These are phyloP conservation scores for Gossypium gossypioides DNA, from an alignment of 441 rosid genomes.

Conservation along the genomic window DNA sequence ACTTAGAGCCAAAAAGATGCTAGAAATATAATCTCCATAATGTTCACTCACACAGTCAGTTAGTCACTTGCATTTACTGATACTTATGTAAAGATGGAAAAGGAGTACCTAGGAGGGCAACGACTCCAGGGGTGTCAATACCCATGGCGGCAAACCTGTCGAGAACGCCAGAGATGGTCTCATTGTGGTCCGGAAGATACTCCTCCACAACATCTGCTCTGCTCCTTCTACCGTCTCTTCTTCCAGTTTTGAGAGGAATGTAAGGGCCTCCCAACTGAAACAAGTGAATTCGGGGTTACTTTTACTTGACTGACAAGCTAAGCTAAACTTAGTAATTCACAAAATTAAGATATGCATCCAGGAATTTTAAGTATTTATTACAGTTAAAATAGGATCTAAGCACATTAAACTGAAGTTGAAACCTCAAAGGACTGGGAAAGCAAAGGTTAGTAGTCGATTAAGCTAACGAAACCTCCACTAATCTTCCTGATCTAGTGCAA, in stretches of 20 bases:
- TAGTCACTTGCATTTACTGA: not conserved
- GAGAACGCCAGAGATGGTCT: slow-evolving; percentile 76
- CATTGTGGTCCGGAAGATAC: slow-evolving; percentile 90
- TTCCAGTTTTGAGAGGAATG: slow-evolving; percentile 79
- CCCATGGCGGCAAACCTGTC: slow-evolving; percentile 74
- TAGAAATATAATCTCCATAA: not conserved
- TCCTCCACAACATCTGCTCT: slow-evolving; percentile 67
- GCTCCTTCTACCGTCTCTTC: slow-evolving; percentile 85
- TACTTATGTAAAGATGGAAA: not conserved
- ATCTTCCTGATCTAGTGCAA: slow-evolving; percentile 2
- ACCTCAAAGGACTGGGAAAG: not conserved
- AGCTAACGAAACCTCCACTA: not conserved
- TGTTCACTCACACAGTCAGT: not conserved
- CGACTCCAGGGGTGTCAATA: slow-evolving; percentile 74
- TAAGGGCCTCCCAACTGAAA: slow-evolving; percentile 83
- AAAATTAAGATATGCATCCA: not conserved
- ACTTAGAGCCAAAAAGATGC: not conserved
- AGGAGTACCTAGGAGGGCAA: slow-evolving; percentile 66
- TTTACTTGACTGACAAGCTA: not conserved
- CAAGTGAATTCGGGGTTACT: not conserved
- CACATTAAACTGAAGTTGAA: not conserved
- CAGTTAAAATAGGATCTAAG: not conserved
- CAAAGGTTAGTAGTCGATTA: not conserved
- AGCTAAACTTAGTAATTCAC: slow-evolving; percentile 1
- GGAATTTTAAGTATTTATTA: not conserved